phyloP scores from a whole-genome alignment of 768 basidiomycete species.

The Termitomyces sp. region DNA sequence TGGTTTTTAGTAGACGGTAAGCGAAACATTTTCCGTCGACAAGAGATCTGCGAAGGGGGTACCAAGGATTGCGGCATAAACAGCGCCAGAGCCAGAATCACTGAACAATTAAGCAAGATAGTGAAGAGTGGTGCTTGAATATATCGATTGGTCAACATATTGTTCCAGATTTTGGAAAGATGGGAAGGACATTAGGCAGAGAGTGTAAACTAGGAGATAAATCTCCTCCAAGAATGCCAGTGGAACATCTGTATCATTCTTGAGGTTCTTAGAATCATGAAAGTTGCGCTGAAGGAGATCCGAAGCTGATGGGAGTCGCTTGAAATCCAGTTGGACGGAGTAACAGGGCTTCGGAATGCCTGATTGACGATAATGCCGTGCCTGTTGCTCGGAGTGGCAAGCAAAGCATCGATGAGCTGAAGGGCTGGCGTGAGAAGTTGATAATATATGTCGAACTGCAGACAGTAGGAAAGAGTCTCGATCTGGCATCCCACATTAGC shows the following conservation, averaged over 20 bases:
- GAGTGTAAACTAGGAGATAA: conserved; percentile 71
- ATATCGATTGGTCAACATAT: conserved; percentile 39
- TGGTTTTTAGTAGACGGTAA: conserved; percentile 58
- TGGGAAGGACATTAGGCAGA: conserved; percentile 64
- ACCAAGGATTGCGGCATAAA: conserved; percentile 82
- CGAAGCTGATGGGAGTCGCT: conserved; percentile 47
- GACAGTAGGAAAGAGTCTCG: conserved; percentile 85
- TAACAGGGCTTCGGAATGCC: conserved; percentile 29
- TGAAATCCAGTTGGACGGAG: neutral
- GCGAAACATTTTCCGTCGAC: conserved; percentile 56
- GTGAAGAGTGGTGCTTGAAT: neutral
- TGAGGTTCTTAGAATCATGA: conserved; percentile 79
- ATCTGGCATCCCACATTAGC: conserved; percentile 41
- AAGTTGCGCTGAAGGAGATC: conserved; percentile 81
- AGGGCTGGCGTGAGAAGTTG: conserved; percentile 85
- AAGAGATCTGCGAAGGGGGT: conserved; percentile 65
- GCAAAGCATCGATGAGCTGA: conserved; percentile 73
- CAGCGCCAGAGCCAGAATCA: conserved; percentile 77
- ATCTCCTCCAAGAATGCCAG: conserved; percentile 73
- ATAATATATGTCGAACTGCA: conserved; percentile 84
- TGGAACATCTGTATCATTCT: conserved; percentile 65
- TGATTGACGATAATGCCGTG: conserved; percentile 69
- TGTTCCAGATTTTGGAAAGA: conserved; percentile 73
- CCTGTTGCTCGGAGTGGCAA: conserved; percentile 71
- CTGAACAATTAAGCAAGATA: conserved; percentile 40